Percentiles rank a stretch among this genome's conserved stretches.
phyloP scores from a whole-genome alignment of 805 yeast species.

The Zygotorulaspora florentina region DNA sequence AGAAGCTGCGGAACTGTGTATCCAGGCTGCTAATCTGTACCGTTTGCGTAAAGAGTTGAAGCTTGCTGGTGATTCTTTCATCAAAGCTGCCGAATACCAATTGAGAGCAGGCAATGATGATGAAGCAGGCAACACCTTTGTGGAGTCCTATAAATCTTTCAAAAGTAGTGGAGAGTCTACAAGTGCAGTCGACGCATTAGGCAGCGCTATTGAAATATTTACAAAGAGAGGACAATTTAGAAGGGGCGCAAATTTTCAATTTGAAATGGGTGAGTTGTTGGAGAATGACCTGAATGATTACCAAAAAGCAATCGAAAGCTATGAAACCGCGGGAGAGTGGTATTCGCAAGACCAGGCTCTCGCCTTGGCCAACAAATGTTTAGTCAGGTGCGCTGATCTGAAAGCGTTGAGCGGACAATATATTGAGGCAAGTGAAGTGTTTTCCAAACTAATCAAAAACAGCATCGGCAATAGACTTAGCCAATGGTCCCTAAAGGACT shows the following conservation, averaged over 20 bases:
- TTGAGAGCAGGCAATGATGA: conserved; percentile 70
- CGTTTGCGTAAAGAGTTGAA: conserved; percentile 67
- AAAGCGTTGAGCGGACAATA: conserved; percentile 74
- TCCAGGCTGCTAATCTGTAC: conserved; percentile 91
- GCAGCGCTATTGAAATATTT: conserved; percentile 75
- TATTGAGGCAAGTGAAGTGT: conserved; percentile 67
- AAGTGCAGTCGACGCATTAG: conserved; percentile 67
- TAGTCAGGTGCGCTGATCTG: conserved; percentile 83
- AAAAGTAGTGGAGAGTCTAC: conserved; percentile 65
- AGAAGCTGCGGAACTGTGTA: conserved; percentile 86
- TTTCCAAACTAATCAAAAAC: conserved; percentile 72
- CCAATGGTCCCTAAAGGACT: conserved; percentile 91
- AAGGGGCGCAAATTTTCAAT: conserved; percentile 90
- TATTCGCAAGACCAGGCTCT: conserved; percentile 89
- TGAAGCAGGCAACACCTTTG: conserved; percentile 84
- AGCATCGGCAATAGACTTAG: conserved; percentile 70
- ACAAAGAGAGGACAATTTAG: conserved; percentile 92
- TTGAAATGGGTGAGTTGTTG: conserved; percentile 83
- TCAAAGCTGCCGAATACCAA: conserved; percentile 81
- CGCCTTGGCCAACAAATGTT: conserved; percentile 84
- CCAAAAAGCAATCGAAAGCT: conserved; percentile 66
- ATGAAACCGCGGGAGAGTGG: conserved; percentile 96
- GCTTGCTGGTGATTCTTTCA: conserved; percentile 78
- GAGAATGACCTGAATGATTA: conserved; percentile 70
- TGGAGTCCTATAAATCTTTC: conserved; percentile 88